These are phyloP conservation scores for Botrytis deweyae DNA, from an alignment of 2,329 filamentous ascomycete genomes.

Conservation along the genomic window DNA sequence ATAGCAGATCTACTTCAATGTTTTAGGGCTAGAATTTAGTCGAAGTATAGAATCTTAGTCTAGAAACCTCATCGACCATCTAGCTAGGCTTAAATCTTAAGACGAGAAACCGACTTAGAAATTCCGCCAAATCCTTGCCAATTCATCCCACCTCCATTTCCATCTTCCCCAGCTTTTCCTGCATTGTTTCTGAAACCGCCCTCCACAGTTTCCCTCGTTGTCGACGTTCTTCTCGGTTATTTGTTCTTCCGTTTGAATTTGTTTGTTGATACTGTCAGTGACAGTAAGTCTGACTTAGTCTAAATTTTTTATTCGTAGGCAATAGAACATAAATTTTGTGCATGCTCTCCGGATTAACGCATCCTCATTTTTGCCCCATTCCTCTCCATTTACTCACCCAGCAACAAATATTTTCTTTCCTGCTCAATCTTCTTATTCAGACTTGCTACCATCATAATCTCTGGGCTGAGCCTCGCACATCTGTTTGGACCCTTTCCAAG, in stretches of 20 bases:
- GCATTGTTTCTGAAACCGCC: background rate
- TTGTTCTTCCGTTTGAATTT: background rate
- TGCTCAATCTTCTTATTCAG: background rate
- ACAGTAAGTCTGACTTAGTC: background rate
- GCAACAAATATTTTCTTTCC: background rate
- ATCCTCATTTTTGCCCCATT: background rate
- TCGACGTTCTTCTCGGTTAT: background rate
- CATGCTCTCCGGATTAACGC: rapidly evolving
- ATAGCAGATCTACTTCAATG: background rate
- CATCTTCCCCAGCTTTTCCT: background rate
- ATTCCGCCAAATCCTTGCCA: background rate
- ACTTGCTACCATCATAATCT: background rate
- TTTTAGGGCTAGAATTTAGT: background rate
- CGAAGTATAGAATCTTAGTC: background rate
- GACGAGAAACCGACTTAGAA: background rate
- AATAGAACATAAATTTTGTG: background rate
- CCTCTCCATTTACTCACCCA: background rate
- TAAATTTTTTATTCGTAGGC: rapidly evolving
- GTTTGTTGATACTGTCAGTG: background rate
- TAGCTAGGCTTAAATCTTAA: background rate
- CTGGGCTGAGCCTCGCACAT: background rate
- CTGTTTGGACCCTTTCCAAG: background rate
- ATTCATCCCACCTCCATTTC: background rate
- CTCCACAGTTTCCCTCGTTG: background rate
- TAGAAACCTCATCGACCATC: background rate